Conservation (phyloP, 129 eudicot species). For the Flaveria trinervia region DNA sequence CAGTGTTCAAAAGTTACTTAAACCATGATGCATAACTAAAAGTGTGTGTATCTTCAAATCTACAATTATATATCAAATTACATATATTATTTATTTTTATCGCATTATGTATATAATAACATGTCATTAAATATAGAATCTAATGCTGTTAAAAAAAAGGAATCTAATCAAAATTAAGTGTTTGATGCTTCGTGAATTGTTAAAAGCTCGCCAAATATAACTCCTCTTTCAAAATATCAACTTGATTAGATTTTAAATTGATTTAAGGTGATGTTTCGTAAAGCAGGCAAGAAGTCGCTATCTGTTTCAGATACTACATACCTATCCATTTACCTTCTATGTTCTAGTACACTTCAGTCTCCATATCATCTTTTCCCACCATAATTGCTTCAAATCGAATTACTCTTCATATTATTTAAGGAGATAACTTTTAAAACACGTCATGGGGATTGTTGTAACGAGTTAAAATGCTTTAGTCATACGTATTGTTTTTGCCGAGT, state of each 20-base stretch:
- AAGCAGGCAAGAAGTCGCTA: constrained; percentile 27
- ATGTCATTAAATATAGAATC: too few relatives aligned
- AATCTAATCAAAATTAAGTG: neutral
- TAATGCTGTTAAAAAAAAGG: neutral
- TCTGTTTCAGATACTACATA: constrained; percentile 11
- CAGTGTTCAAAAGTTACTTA: too few relatives aligned
- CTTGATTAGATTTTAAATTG: constrained; percentile 1
- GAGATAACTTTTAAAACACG: neutral
- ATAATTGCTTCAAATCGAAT: neutral
- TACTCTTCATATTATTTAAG: neutral
- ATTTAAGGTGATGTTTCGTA: neutral
- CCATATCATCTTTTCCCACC: constrained; percentile 24
- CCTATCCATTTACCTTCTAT: constrained; percentile 26
- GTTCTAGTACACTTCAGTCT: constrained; percentile 23
- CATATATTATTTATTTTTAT: too few relatives aligned
- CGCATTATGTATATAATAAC: too few relatives aligned
- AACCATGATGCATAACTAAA: too few relatives aligned
- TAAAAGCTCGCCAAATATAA: neutral
- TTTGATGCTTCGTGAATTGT: too few relatives aligned
- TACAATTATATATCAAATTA: too few relatives aligned
- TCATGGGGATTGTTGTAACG: neutral
- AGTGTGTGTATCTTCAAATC: too few relatives aligned
- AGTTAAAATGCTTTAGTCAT: too few relatives aligned
- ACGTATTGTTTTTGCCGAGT: too few relatives aligned
- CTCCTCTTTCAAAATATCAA: neutral